phyloP scores from a whole-genome alignment of 1,284 basidiomycete species.

The Boletellus deceptivus region DNA sequence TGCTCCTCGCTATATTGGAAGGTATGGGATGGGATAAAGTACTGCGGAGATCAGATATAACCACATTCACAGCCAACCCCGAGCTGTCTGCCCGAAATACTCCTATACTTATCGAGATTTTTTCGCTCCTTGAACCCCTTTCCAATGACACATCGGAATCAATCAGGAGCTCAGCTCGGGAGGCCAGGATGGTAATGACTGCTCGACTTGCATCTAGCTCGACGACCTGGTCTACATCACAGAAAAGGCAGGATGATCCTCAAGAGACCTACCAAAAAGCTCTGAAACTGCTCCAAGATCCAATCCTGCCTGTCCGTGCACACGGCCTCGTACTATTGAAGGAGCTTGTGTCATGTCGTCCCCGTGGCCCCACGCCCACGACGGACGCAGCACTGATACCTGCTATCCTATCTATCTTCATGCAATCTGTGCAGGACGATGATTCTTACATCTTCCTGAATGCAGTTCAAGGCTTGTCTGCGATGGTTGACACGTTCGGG shows the following conservation, averaged over 20 bases:
- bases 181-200: slow-evolving; percentile 80
- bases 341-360: slow-evolving; percentile 58
- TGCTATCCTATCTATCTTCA: slow-evolving; percentile 84
- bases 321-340: slow-evolving; percentile 87
- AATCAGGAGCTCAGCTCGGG: slow-evolving; percentile 54
- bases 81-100: slow-evolving; percentile 59
- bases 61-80: slow-evolving; percentile 55
- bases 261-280: slow-evolving; percentile 83
- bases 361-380: slow-evolving; percentile 12
- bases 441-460: slow-evolving; percentile 96
- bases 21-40: slow-evolving; percentile 42
- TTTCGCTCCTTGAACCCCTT: slow-evolving; percentile 60
- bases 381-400: slow-evolving; percentile 64
- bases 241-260: slow-evolving; percentile 39
- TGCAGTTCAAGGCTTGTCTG: slow-evolving; percentile 85
- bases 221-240: slow-evolving; percentile 29
- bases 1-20: slow-evolving; percentile 82
- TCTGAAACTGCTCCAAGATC: slow-evolving; percentile 85
- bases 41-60: slow-evolving; percentile 1
- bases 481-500: slow-evolving; percentile 78
- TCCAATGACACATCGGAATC: slow-evolving; percentile 27
- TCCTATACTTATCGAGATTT: slow-evolving; percentile 71
- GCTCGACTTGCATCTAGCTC: slow-evolving; percentile 59
- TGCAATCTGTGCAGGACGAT: slow-evolving; percentile 85
- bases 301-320: slow-evolving; percentile 91